Percentiles rank a stretch among this genome's conserved stretches.
phyloP scores from a whole-genome alignment of 305 asterid genomes.

The Fraxinus albicans region DNA sequence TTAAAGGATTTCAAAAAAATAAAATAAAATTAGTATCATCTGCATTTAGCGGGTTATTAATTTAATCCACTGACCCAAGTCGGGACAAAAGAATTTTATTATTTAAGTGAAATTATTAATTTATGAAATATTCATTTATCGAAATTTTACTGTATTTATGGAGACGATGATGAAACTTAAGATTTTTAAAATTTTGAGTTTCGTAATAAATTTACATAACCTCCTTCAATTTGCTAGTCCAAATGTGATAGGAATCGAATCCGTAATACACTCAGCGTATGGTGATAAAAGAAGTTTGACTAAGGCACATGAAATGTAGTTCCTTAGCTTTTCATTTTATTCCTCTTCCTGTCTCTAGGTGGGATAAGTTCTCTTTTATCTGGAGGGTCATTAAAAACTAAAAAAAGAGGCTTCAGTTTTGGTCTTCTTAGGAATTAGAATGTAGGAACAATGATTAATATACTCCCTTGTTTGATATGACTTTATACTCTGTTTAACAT shows the following conservation, averaged over 20 bases:
- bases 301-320: not conserved
- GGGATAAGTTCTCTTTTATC: not conserved
- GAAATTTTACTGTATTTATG: too few relatives aligned
- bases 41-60: too few relatives aligned
- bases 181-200: not conserved
- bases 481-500: not conserved
- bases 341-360: not conserved
- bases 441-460: not conserved
- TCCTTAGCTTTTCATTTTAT: not conserved
- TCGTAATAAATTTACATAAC: not conserved
- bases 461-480: not conserved
- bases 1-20: too few relatives aligned
- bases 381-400: too few relatives aligned
- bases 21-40: too few relatives aligned
- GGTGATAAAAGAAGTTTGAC: not conserved
- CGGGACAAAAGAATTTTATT: too few relatives aligned
- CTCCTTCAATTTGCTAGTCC: too few relatives aligned
- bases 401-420: not conserved
- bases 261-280: not conserved
- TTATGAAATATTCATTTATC: too few relatives aligned
- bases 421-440: not conserved
- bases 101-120: too few relatives aligned
- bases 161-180: too few relatives aligned
- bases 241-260: not conserved
- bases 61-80: too few relatives aligned